Base-by-base conservation (phyloP, 805 yeast species). In the Myxozyma mucilagina region DNA sequence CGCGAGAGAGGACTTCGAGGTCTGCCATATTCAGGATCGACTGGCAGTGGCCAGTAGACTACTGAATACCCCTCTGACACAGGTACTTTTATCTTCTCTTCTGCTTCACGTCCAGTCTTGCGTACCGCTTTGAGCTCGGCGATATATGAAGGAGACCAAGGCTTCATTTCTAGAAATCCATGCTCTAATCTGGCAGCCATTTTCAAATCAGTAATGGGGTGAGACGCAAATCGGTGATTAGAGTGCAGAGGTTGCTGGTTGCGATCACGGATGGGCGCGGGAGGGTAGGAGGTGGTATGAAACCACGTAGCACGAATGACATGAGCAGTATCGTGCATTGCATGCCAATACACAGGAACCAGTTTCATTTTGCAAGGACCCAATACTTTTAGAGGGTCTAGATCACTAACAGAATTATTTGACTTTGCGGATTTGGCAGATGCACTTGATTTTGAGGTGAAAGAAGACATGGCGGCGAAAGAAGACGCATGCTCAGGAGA, bases 321-420 rank as follows among this genome's bases (percentile, higher is more conserved):
- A 48, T 68, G 68, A n/a, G 73, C 70, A 0, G 73, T 65, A 43
- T 71, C 72, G 39, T 67, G 67, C 47, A 70, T 58, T 0, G 74
- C 65, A 9, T 70, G 62, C 80, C 80, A 77, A 63, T 77, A 77
- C 1, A 77, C 71, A 1, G 80, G 80, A 47, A 61, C 61, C 45
- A 76, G 60, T 9, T 56, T 50, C 43, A 58, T 53, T 36, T 47
- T 56, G 42, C 43, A 60, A 42, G 42, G 61, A 16, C 63, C 63
- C 42, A 61, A 49, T 7, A 55, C 56, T 9, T 31, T 20, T 13
- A 45, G 41, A 10, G 43, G 47, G 16, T 50, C 53, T 14, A 38
- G 13, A 7, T 50, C 35, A 8, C 10, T 41, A 16, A 32, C 38
- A 6, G 35, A 24, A 4, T 24, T 24, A 24, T 2, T 24, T 24